phyloP scores from a whole-genome alignment of 768 basidiomycete species.

The Mycena alexandri region DNA sequence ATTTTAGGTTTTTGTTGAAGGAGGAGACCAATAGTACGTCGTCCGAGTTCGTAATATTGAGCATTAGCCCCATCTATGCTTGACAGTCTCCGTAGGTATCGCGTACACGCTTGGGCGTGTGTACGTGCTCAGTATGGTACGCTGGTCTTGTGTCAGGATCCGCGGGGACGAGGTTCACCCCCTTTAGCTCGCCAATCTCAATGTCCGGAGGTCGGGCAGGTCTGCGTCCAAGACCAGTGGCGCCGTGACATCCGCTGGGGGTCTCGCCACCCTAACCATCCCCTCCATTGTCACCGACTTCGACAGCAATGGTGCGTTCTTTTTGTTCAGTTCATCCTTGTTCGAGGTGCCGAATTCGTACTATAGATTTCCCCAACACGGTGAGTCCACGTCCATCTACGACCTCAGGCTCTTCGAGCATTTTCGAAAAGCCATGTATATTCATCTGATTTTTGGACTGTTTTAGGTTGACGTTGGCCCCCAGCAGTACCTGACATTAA shows the following conservation, averaged over 20 bases:
- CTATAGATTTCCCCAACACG: conserved; percentile 18
- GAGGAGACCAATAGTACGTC: conserved; percentile 19
- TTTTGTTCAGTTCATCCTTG: conserved; percentile 11
- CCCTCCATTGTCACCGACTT: conserved; percentile 6
- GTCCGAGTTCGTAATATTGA: conserved; percentile 10
- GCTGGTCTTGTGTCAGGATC: conserved; percentile 10
- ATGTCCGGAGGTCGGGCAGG: conserved; percentile 25
- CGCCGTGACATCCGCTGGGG: conserved; percentile 10
- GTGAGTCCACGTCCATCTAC: conserved; percentile 19
- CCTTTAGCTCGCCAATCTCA: conserved; percentile 29
- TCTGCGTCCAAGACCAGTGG: conserved; percentile 8
- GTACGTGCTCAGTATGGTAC: conserved; percentile 29
- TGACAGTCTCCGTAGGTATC: conserved; percentile 22
- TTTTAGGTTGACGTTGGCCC: conserved; percentile 7
- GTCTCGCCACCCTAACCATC: conserved; percentile 20
- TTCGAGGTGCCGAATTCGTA: conserved; percentile 12
- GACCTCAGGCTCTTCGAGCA: not conserved
- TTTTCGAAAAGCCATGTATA: conserved; percentile 15
- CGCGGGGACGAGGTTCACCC: conserved; percentile 6
- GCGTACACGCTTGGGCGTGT: conserved; percentile 24
- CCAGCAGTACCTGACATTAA: conserved; percentile 15
- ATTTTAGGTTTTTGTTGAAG: conserved; percentile 21
- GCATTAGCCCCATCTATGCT: conserved; percentile 8
- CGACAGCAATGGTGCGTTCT: conserved; percentile 13
- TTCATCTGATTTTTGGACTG: conserved; percentile 20